Evolutionary conservation across 1,139 yeast genomes (phyloP), one percentile per base, ranked within the genome.

Genomic region (Protomyces gravidus): DNA sequence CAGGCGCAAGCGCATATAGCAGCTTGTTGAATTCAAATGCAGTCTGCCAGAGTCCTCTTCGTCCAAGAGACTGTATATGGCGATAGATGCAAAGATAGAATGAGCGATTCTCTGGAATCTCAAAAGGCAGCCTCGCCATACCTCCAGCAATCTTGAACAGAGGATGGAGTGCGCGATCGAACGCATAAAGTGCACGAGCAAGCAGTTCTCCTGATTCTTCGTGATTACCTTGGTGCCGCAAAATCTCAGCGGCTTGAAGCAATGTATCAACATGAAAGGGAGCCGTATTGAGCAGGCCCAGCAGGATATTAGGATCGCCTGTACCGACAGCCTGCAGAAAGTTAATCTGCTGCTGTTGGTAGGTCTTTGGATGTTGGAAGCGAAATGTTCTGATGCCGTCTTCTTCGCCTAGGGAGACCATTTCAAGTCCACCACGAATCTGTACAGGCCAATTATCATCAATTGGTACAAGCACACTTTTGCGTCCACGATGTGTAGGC

Each of bases 371-470:
- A 52, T 67, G 68, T 15, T 64, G 63, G 57, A 63, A 81, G 79
- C 66, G 78, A 63, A 75, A 77, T 5, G 77, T 75, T 5, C 76
- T 67, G 1, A 79, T 62, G 13, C 82, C 82, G 0, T 60, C 58
- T 13, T 55, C 46, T 56, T 42, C 64, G 1, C 36, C 36, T 11
- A 66, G 50, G 66, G 82, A 83, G 33, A 80, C 83, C 89, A 87
- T 83, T 2, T 72, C 69, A 50, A 87, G 69, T 5, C 86, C 86
- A 62, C 84, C 84, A 61, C 79, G 78, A 19, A 80, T 74, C 0
- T 89, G 81, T 0, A 95, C 95, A 17, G 87, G 71, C 86, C 92
- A 88, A 68, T 86, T 94, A 64, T 86, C 90, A 69, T 85, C 80
- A 46, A 89, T 82, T 67, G 84, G 83, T 0, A 95, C 84, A 62